Conservation (phyloP, 352 stramenopile genomes). For the Pythium dissotocum region DNA sequence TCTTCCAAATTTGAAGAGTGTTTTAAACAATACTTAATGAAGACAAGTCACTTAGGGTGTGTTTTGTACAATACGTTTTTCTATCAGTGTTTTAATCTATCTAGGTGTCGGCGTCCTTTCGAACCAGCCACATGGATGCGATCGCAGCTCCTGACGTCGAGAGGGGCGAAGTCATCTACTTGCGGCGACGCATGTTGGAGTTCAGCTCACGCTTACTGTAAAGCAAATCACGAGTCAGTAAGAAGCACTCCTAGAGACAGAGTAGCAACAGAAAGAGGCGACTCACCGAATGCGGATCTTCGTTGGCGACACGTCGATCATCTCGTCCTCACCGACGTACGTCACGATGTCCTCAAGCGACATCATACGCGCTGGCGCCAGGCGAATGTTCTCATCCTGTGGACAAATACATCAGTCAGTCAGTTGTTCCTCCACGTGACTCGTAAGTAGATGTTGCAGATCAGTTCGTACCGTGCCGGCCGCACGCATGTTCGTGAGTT, state of each 20-base stretch:
- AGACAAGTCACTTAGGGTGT: neutral
- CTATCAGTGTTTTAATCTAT: constrained; percentile 30
- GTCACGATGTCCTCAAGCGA: constrained; percentile 98
- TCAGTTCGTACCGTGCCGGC: constrained; percentile 62
- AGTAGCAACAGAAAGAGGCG: neutral
- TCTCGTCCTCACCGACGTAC: constrained; percentile 98
- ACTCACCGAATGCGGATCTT: constrained; percentile 90
- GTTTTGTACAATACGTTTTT: constrained; percentile 11
- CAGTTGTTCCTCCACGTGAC: neutral
- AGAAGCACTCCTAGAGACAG: neutral
- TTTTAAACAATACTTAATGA: neutral
- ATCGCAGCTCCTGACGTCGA: neutral
- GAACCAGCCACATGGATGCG: neutral
- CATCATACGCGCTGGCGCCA: constrained; percentile 92
- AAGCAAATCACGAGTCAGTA: neutral
- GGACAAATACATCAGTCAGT: neutral
- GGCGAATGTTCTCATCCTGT: constrained; percentile 94
- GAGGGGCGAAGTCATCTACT: constrained; percentile 33
- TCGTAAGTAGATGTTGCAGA: neutral
- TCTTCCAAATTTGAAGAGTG: neutral
- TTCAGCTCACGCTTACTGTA: constrained; percentile 67
- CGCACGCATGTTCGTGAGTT: constrained; percentile 96
- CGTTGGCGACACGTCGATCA: constrained; percentile 97
- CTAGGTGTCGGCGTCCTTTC: constrained; percentile 15
- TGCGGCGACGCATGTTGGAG: constrained; percentile 65